phyloP scores from a whole-genome alignment of 306 rosid species.

The Canavalia gladiata region DNA sequence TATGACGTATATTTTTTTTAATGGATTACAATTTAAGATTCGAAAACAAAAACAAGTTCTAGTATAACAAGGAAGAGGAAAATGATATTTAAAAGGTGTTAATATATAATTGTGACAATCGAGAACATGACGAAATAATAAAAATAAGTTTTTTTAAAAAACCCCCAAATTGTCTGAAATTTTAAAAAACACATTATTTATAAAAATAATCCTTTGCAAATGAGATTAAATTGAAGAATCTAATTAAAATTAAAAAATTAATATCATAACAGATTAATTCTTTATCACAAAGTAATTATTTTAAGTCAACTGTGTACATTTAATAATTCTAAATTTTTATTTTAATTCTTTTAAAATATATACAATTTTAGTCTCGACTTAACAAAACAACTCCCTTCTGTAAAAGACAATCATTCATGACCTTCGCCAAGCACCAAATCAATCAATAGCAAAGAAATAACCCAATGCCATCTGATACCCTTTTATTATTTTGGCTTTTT shows the following conservation, averaged over 20 bases:
- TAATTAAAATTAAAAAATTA: background rate
- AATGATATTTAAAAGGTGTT: background rate
- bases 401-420: background rate
- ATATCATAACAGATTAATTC: background rate
- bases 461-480: background rate
- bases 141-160: background rate
- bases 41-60: background rate
- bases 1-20: background rate
- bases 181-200: background rate
- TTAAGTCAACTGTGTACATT: background rate
- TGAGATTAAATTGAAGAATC: background rate
- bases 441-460: background rate
- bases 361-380: background rate
- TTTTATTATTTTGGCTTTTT: background rate
- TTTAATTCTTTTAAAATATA: background rate
- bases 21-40: background rate
- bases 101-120: background rate
- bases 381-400: background rate
- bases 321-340: background rate
- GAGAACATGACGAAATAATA: background rate
- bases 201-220: background rate
- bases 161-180: background rate
- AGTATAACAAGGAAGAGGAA: background rate
- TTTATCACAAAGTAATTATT: background rate
- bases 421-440: background rate